Evolutionary conservation across 371 early-diverging fungal species (phyloP).

Genomic region (Lichtheimia ramosa): DNA sequence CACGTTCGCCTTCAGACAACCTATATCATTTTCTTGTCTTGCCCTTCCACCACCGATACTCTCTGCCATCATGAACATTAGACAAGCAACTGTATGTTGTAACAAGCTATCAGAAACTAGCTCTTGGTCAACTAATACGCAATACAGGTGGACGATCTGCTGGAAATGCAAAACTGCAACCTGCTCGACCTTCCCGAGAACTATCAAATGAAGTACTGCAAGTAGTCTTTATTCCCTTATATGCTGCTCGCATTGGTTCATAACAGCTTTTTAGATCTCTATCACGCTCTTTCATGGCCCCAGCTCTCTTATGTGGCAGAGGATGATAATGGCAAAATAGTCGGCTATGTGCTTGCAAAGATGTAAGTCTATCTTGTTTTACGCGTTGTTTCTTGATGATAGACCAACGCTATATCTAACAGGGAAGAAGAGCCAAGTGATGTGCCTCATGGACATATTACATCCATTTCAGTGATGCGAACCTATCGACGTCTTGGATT

Average conservation of each 20-base stretch:
- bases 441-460: constrained; percentile 93
- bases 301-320: constrained; percentile 95
- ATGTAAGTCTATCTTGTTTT: constrained; percentile 65
- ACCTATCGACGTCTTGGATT: constrained; percentile 93
- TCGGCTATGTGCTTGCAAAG: constrained; percentile 97
- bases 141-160: constrained; percentile 71
- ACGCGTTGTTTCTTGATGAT: neutral
- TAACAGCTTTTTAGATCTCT: constrained; percentile 64
- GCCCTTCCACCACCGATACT: no score
- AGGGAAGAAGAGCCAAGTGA: constrained; percentile 86
- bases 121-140: neutral
- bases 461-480: constrained; percentile 94
- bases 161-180: constrained; percentile 95
- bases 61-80: constrained; percentile 52
- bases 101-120: neutral
- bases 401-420: neutral
- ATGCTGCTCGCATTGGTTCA: neutral
- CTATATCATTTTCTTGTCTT: no score
- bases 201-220: constrained; percentile 98
- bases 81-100: constrained; percentile 63
- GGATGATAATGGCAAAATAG: constrained; percentile 86
- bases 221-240: constrained; percentile 13
- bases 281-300: constrained; percentile 96
- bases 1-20: no score
- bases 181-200: constrained; percentile 96